Percentiles rank a stretch among this genome's conserved stretches.
phyloP scores from a whole-genome alignment of 805 yeast species.

The Candida germanica region DNA sequence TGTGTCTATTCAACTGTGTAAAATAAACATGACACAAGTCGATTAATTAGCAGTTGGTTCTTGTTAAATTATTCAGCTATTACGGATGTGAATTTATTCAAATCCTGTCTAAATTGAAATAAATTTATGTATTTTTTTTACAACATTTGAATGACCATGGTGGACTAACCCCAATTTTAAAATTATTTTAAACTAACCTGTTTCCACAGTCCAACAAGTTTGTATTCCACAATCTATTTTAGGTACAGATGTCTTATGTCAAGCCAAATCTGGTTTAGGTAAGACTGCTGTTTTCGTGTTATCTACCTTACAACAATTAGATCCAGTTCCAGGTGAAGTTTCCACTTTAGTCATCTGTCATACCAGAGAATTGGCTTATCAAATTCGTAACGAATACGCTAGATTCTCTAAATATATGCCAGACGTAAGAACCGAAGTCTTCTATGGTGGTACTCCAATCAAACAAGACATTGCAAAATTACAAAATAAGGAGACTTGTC shows the following conservation, averaged over 20 bases:
- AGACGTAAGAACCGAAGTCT: constrained; percentile 93
- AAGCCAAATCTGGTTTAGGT: constrained; percentile 99
- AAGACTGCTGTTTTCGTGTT: constrained; percentile 97
- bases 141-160: no score
- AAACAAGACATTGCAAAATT: constrained; percentile 81
- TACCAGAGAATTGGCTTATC: constrained; percentile 98
- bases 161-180: no score
- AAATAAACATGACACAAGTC: no score
- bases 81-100: no score
- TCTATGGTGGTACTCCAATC: constrained; percentile 93
- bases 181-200: no score
- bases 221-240: constrained; percentile 97
- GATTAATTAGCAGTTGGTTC: no score
- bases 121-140: no score
- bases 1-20: neutral
- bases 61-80: no score
- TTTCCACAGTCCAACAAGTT: constrained; percentile 87
- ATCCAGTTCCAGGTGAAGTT: constrained; percentile 96
- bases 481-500: constrained; percentile 89
- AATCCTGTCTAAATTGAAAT: no score
- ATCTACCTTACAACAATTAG: constrained; percentile 93
- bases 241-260: constrained; percentile 97
- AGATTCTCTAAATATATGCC: constrained; percentile 99
- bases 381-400: constrained; percentile 94
- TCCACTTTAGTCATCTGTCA: constrained; percentile 94